phyloP scores from a whole-genome alignment of 768 basidiomycete genomes.

The Phlebiopsis flavidoalba region DNA sequence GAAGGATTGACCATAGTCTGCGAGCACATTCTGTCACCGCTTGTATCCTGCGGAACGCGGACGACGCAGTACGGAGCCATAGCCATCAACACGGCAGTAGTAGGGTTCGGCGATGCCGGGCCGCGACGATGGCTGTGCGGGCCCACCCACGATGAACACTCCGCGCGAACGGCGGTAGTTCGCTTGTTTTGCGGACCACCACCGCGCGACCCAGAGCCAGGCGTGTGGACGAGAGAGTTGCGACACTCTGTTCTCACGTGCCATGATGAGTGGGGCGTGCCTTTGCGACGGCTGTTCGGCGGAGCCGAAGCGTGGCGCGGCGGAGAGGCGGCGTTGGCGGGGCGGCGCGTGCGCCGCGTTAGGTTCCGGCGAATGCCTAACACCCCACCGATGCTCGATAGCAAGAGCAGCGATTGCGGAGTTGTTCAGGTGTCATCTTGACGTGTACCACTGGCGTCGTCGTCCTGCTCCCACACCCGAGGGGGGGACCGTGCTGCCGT shows the following conservation, averaged over 20 bases:
- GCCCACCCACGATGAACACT: slow-evolving; percentile 75
- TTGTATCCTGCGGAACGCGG: slow-evolving; percentile 43
- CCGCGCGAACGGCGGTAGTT: slow-evolving; percentile 76
- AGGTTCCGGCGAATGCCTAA: slow-evolving; percentile 2
- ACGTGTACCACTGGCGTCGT: slow-evolving; percentile 61
- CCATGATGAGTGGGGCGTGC: slow-evolving; percentile 14
- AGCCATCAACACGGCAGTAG: slow-evolving; percentile 75
- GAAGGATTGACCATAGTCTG: slow-evolving; percentile 77
- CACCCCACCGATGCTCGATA: slow-evolving; percentile 35
- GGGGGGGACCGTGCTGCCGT: slow-evolving; percentile 7
- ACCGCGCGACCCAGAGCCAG: slow-evolving; percentile 16
- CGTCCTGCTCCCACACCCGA: slow-evolving; percentile 36
- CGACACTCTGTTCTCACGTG: slow-evolving; percentile 12
- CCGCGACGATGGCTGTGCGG: slow-evolving; percentile 55
- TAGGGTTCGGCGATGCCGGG: slow-evolving; percentile 66
- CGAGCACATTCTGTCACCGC: slow-evolving; percentile 69
- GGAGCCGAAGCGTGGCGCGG: too few species aligned
- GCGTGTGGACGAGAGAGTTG: slow-evolving; percentile 38
- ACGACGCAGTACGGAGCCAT: slow-evolving; percentile 49
- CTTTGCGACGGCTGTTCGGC: slow-evolving; percentile 6
- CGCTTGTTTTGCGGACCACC: slow-evolving; percentile 17
- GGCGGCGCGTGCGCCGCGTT: too few species aligned
- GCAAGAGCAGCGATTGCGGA: slow-evolving; percentile 43
- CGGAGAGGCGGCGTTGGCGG: too few species aligned
- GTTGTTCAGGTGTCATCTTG: slow-evolving; percentile 61